Evolutionary conservation across 2,329 filamentous ascomycete species (phyloP).

Genomic region (Calonectria montana): DNA sequence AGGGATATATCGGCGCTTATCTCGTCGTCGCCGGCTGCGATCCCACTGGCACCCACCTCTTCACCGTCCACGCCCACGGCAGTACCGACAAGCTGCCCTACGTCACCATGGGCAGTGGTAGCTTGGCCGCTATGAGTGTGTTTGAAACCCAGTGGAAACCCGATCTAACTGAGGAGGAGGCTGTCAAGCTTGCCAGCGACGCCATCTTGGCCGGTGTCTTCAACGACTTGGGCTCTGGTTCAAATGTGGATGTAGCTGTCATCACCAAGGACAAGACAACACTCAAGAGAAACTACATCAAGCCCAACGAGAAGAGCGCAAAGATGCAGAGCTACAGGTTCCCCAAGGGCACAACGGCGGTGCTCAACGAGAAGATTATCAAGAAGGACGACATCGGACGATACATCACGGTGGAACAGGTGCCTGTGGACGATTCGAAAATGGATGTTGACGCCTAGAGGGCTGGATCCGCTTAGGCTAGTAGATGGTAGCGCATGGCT

Average conservation of each 20-base stretch:
- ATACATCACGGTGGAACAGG: conserved; percentile 91
- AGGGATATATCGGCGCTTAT: conserved; percentile 97
- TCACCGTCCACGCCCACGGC: conserved; percentile 98
- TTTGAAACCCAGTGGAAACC: conserved; percentile 97
- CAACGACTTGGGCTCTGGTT: conserved; percentile 96
- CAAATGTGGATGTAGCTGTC: conserved; percentile 96
- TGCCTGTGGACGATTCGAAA: conserved; percentile 76
- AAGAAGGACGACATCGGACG: conserved; percentile 93
- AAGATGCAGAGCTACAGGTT: conserved; percentile 97
- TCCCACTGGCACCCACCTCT: conserved; percentile 93
- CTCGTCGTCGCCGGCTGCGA: conserved; percentile 97
- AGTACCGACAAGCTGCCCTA: conserved; percentile 99
- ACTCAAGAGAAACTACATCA: conserved; percentile 91
- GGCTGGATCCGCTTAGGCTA: conserved; percentile 18
- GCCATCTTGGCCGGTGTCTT: conserved; percentile 98
- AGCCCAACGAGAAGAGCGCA: conserved; percentile 87
- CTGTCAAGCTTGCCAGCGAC: conserved; percentile 84
- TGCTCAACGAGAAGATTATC: conserved; percentile 96
- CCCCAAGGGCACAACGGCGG: conserved; percentile 90
- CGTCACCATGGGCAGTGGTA: conserved; percentile 98
- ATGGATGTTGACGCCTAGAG: conserved; percentile 75
- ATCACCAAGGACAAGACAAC: conserved; percentile 97
- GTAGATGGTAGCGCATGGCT: conserved; percentile 33
- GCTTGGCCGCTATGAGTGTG: conserved; percentile 95
- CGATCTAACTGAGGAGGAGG: conserved; percentile 79